Evolutionary conservation across 495 filamentous ascomycete genomes (phyloP).

Genomic region (Talaromyces adpressus): DNA sequence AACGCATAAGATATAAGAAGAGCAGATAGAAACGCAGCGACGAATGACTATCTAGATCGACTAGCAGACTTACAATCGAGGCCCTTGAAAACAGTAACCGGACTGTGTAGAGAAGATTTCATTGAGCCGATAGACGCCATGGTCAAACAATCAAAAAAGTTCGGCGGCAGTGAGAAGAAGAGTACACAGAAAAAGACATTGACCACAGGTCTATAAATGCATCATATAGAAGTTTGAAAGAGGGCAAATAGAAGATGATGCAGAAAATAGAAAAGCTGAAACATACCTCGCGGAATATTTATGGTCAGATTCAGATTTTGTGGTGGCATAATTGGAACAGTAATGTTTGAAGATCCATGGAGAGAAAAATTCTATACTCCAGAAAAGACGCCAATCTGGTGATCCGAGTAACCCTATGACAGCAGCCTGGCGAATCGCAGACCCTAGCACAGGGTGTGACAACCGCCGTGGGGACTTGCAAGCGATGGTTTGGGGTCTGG

Average conservation of each 20-base stretch:
- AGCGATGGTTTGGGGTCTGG: too few species aligned
- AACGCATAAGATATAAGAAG: too few species aligned
- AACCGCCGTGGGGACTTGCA: not conserved
- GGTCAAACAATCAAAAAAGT: not conserved
- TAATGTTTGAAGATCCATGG: slow-evolving; percentile 4
- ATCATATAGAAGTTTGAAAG: not conserved
- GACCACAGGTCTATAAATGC: not conserved
- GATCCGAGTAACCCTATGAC: not conserved
- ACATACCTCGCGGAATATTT: slow-evolving; percentile 3
- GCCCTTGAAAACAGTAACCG: slow-evolving; percentile 2
- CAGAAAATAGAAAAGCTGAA: not conserved
- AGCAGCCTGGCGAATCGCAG: not conserved
- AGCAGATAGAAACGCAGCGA: too few species aligned
- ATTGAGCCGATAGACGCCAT: slow-evolving; percentile 3
- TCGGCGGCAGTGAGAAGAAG: not conserved
- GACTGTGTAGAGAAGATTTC: slow-evolving; percentile 4
- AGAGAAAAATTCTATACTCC: not conserved
- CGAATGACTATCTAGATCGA: not conserved
- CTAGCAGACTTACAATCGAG: slow-evolving; percentile 3
- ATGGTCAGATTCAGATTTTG: slow-evolving; percentile 5
- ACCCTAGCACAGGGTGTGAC: not conserved
- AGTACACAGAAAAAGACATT: not conserved
- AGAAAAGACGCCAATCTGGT: not conserved
- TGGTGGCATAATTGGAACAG: not conserved
- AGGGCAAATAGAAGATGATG: not conserved